phyloP scores from a whole-genome alignment of 768 basidiomycete genomes.

The Tylopilus felleus region DNA sequence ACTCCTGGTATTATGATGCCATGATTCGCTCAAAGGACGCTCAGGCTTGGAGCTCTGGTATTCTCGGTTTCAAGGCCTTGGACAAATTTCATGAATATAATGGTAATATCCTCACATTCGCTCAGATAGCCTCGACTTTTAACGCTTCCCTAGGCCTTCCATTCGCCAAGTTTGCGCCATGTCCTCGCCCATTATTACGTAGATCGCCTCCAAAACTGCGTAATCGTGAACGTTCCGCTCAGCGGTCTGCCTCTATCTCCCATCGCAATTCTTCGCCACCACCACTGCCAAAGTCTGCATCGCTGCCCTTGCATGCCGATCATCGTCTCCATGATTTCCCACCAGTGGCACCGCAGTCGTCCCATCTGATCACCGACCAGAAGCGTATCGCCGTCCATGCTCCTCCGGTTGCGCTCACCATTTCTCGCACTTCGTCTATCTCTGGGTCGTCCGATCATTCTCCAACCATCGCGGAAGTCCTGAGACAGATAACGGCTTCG shows the following conservation, averaged over 20 bases:
- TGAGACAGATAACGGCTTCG: slow-evolving; percentile 65
- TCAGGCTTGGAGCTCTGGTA: slow-evolving; percentile 75
- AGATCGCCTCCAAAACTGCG: slow-evolving; percentile 55
- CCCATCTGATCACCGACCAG: slow-evolving; percentile 22
- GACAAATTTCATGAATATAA: slow-evolving; percentile 67
- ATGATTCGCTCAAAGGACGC: slow-evolving; percentile 61
- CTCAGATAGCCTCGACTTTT: not conserved
- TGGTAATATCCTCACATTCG: slow-evolving; percentile 40
- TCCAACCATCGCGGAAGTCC: slow-evolving; percentile 68
- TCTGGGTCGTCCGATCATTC: slow-evolving; percentile 51
- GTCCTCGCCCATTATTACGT: slow-evolving; percentile 39
- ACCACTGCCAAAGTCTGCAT: slow-evolving; percentile 78
- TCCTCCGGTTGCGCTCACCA: slow-evolving; percentile 22
- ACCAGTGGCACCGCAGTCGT: slow-evolving; percentile 24
- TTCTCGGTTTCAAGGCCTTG: slow-evolving; percentile 69
- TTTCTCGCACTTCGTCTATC: slow-evolving; percentile 24
- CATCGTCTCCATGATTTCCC: slow-evolving; percentile 30
- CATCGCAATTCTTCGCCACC: slow-evolving; percentile 73
- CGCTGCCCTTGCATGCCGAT: slow-evolving; percentile 69
- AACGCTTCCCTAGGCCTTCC: slow-evolving; percentile 41
- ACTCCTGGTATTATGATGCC: slow-evolving; percentile 75
- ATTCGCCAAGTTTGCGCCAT: slow-evolving; percentile 47
- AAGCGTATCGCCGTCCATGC: slow-evolving; percentile 26
- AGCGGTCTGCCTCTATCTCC: slow-evolving; percentile 35
- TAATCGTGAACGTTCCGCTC: slow-evolving; percentile 55